Evolutionary conservation across 225 moss, liverwort and hornwort genomes (phyloP), one percentile per base, ranked within the genome.

Genomic region (Straminergon stramineum): DNA sequence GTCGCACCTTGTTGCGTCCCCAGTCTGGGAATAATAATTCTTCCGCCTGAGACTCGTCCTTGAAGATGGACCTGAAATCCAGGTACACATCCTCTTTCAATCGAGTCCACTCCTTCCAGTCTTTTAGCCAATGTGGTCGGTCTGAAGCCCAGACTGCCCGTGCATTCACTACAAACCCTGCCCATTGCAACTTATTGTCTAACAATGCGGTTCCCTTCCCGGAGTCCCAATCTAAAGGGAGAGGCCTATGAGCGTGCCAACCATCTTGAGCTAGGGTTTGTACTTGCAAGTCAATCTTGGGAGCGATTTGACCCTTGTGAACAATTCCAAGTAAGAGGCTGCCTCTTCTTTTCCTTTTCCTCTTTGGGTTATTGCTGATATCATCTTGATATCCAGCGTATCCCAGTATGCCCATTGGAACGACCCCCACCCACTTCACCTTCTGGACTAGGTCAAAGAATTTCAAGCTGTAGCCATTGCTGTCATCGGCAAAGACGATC

Each of bases 401-500:
- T 81, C 95, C 95, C 18, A 99, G 90, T 37, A 99, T 88, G 79
- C 97, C 99, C 82, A 97, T 92, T 37, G 99, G 97, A 45, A 96
- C 73, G 19, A 93, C 91, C n/a, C 95, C 99, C 22, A 97, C 93
- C 99, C 97, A 99, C 2, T 95, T 74, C 18, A 97, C 96, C 66
- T 87, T 94, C 88, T 99, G 99, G 60, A 92, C 93, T 45, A 89
- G 77, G 88, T 96, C 94, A 61, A 99, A 99, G 82, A 97, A 93
- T 90, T 94, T 91, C 80, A 97, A 91, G 88, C 90, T 94, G 60
- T 97, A 91, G 52, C 93, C 92, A 77, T 97, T 99, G 95, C 97
- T 94, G 87, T 99, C 99, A 89, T 99, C 97, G 65, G 96, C 97
- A 64, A 99, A 99, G 64, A 99, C 82, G 45, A 99, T 89, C 62